Evolutionary conservation across 805 yeast genomes (phyloP), one percentile per base, ranked within the genome.

Genomic region (Pichia heedii): DNA sequence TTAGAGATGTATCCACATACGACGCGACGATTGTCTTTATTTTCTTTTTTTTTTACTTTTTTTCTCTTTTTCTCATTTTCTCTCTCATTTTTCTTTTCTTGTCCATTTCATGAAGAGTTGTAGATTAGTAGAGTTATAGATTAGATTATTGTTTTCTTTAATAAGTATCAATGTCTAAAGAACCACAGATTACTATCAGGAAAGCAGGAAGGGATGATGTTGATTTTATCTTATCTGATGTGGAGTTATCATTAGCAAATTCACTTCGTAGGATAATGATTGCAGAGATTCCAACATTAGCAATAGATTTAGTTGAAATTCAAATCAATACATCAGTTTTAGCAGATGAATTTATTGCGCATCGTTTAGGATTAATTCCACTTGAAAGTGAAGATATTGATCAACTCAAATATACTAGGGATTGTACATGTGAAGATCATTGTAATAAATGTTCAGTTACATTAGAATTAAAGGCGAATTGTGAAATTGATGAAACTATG

Each of bases 351-450:
- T 93, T 93, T 60, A 76, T 93, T 46, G 80, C 97, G 26, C 99
- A 93, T 65, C 73, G 99, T 60, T 67, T 93, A 49, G 99, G 99
- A 35, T 71, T 93, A 43, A 79, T 93, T 47, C 99, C 99, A 2
- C 69, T 93, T 38, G 83, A 81, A 51, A 79, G 94, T 54, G 77
- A 79, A 35, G 90, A 85, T 48, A 87, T 89, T 37, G 96, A 87
- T 40, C 75, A 80, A 49, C 69, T 90, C 51, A 79, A 86, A 49
- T 90, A 89, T 66, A 81, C 94, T 24, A 76, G 97, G 60, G 98
- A 93, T 62, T 93, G 99, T 65, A 89, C 95, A 36, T 93, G 99
- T 69, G 98, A 93, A 62, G 94, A 89, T 60, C 90, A 93, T 67
- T 93, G 99, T 67, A 89, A 87, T 47, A 82, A 84, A 63, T 93